Percentiles rank a stretch among this genome's conserved stretches.
phyloP scores from a whole-genome alignment of 2,329 filamentous ascomycete genomes.

The Dothidotthia symphoricarpi region DNA sequence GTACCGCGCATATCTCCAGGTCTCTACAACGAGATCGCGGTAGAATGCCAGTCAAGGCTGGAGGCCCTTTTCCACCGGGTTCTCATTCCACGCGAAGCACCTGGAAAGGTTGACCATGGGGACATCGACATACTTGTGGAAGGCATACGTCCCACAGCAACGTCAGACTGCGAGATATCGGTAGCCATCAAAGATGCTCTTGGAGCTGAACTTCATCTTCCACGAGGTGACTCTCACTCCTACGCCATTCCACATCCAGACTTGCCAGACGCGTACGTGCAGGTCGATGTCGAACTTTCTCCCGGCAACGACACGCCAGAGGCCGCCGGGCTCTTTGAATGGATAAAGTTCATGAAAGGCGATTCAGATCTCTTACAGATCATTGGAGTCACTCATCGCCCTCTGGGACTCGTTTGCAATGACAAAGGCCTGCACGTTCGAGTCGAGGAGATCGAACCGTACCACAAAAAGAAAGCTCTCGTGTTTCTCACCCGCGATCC shows the following conservation, averaged over 20 bases:
- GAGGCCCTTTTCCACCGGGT: conserved; percentile 55
- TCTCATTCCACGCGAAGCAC: conserved; percentile 64
- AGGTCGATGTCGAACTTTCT: conserved; percentile 67
- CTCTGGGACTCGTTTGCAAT: conserved; percentile 64
- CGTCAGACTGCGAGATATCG: conserved; percentile 16
- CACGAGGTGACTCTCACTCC: conserved; percentile 30
- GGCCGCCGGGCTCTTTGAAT: conserved; percentile 47
- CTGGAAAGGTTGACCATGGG: conserved; percentile 65
- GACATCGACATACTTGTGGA: conserved; percentile 70
- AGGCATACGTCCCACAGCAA: conserved; percentile 13
- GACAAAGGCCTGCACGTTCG: conserved; percentile 64
- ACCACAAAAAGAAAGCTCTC: conserved; percentile 57
- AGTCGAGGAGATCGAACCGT: conserved; percentile 64
- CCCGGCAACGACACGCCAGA: conserved; percentile 29
- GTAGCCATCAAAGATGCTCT: conserved; percentile 45
- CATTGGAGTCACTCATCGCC: conserved; percentile 62
- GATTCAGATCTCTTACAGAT: conserved; percentile 73
- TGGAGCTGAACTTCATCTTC: conserved; percentile 42
- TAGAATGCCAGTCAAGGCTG: conserved; percentile 50
- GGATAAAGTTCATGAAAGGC: conserved; percentile 66
- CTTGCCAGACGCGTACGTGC: conserved; percentile 50
- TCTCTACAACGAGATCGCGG: conserved; percentile 57
- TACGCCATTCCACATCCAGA: conserved; percentile 53
- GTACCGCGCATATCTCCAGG: conserved; percentile 65
- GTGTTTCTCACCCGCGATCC: conserved; percentile 63